A percentile compares a stretch with the other conserved stretches of the same genome.
phyloP scores from a whole-genome alignment of 495 filamentous ascomycete genomes.

The Daldinia vernicosa region DNA sequence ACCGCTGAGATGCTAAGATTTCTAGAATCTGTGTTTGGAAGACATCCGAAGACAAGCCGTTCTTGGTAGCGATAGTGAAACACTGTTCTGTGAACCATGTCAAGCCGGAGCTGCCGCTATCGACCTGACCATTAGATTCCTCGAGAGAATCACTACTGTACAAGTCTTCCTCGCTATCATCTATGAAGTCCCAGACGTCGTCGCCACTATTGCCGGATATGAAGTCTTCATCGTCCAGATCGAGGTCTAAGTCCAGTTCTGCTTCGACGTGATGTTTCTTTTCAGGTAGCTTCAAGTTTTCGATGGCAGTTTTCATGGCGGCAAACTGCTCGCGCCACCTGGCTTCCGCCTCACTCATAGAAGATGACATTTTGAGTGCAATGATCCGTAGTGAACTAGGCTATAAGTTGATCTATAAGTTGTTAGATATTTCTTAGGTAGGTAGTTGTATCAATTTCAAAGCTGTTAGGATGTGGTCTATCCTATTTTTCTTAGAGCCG shows the following conservation, averaged over 20 bases:
- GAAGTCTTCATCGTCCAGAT: slow-evolving; percentile 67
- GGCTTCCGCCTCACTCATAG: slow-evolving; percentile 46
- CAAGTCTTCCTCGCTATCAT: slow-evolving; percentile 69
- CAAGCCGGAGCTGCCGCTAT: slow-evolving; percentile 42
- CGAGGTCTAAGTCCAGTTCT: slow-evolving; percentile 50
- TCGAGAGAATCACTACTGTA: slow-evolving; percentile 57
- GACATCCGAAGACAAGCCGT: slow-evolving; percentile 68
- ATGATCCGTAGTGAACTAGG: not conserved
- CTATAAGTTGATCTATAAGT: not conserved
- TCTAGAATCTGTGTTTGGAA: slow-evolving; percentile 77
- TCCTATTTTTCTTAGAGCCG: not conserved
- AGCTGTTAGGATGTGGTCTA: not conserved
- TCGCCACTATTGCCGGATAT: slow-evolving; percentile 70
- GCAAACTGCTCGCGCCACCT: slow-evolving; percentile 57
- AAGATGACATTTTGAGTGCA: slow-evolving; percentile 38
- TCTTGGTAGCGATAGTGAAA: slow-evolving; percentile 63
- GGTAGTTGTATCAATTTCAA: not conserved
- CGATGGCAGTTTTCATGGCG: slow-evolving; percentile 59
- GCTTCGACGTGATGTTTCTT: slow-evolving; percentile 17
- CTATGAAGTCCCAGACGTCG: slow-evolving; percentile 91
- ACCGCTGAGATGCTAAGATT: slow-evolving; percentile 68
- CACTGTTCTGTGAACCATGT: slow-evolving; percentile 76
- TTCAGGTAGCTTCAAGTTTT: slow-evolving; percentile 46
- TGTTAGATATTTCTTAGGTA: not conserved
- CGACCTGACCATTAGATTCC: slow-evolving; percentile 39